Evolutionary conservation across 352 stramenopile species (phyloP).

Genomic region (Pythium biforme): DNA sequence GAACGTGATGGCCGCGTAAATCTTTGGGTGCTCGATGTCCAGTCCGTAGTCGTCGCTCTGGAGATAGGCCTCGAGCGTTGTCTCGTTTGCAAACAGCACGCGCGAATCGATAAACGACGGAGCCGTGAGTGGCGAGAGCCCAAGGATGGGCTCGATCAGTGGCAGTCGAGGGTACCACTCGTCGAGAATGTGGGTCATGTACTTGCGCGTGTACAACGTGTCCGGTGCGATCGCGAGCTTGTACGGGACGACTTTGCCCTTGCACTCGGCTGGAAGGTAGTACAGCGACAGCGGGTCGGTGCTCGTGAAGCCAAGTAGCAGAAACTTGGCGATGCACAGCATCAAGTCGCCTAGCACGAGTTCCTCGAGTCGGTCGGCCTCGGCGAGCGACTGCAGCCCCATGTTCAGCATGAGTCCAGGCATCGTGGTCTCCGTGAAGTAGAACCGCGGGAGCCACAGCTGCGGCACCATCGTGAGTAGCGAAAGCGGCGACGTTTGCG

Average conservation of each 20-base stretch:
- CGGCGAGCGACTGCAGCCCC: conserved; percentile 42
- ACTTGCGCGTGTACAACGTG: conserved; percentile 62
- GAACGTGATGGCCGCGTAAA: conserved; percentile 71
- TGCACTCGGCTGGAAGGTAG: conserved; percentile 43
- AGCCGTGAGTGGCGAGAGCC: conserved; percentile 45
- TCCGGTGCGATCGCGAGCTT: conserved; percentile 75
- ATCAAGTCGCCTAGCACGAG: conserved; percentile 38
- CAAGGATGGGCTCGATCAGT: conserved; percentile 35
- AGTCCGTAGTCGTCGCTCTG: conserved; percentile 45
- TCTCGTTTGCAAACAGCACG: conserved; percentile 60
- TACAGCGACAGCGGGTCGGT: conserved; percentile 34
- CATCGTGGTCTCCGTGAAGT: conserved; percentile 70
- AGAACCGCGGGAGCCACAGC: conserved; percentile 50
- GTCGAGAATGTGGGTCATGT: conserved; percentile 46
- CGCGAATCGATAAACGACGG: conserved; percentile 57
- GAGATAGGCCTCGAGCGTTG: conserved; percentile 53
- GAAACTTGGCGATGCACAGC: conserved; percentile 47
- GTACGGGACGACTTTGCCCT: conserved; percentile 59
- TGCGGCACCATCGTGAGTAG: conserved; percentile 32
- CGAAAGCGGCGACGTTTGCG: conserved; percentile 19
- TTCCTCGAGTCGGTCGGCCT: conserved; percentile 46
- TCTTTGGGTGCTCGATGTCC: conserved; percentile 48
- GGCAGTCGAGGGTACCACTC: conserved; percentile 60
- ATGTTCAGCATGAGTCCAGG: conserved; percentile 54
- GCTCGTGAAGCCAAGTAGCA: conserved; percentile 53